Evolutionary conservation across 331 rosid genomes (phyloP), one percentile per base, ranked within the genome.

Genomic region (Malus hybrid): DNA sequence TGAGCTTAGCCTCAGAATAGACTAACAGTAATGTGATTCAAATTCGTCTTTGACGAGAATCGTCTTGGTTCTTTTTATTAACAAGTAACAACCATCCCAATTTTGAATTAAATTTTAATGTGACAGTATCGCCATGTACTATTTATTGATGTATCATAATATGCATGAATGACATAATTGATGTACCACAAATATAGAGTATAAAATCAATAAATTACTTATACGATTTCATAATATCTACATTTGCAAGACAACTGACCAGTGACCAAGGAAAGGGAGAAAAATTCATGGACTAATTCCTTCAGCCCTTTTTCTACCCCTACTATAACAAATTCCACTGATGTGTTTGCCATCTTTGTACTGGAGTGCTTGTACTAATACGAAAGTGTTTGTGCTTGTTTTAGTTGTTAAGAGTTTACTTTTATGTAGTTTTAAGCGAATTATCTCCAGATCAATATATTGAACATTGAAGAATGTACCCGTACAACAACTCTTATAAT

Each of bases 41-140:
- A 39, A 39, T 9, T 39, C 12, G 12, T 0, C 1, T 8, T 39
- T 39, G 1, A 0, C 0, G 4, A 0, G 1, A 39, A 39, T 39
- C 44, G 0, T 39, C 44, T 39, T 39, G 44, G 12, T 50, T 39
- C 1, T 39, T 3, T 39, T 39, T 50, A 6, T 50, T 50, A 6
- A 15, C 9, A 50, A 50, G n/a, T 50, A 50, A 50, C 56, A 50
- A 50, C 56, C 19, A 48, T 14, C 18, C 53, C 7, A 6, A 48
- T 48, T 48, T 39, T 39, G 55, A 48, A 14, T 48, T 48, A 48
- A 48, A 48, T 14, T 48, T 48, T 48, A 48, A 5, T 48, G 7
- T 0, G 19, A 0, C 1, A 48, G 6, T 14, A 14, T 48, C 3
- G 3, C 19, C 18, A 48, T 48, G 19, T 14, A 14, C 2, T 50